These are phyloP conservation scores for Suhomyces anneliseae DNA, from an alignment of 1,139 yeast genomes.

Conservation along the genomic window DNA sequence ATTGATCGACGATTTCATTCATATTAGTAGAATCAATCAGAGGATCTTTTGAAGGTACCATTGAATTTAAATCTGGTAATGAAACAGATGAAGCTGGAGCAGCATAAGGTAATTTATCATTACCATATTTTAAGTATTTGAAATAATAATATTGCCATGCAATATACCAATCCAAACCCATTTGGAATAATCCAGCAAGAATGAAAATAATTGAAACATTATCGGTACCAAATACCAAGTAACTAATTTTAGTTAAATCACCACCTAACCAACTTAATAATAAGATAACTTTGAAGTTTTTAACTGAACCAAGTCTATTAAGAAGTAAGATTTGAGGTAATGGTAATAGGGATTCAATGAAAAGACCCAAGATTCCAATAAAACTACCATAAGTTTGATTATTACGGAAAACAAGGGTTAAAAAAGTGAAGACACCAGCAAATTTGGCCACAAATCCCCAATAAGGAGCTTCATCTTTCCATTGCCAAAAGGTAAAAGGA, in stretches of 20 bases:
- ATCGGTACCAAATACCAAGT: slow-evolving; percentile 69
- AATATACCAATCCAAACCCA: slow-evolving; percentile 70
- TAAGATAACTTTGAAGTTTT: slow-evolving; percentile 75
- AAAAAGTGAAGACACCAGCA: slow-evolving; percentile 33
- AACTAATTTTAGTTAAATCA: slow-evolving; percentile 74
- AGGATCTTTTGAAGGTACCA: neutral
- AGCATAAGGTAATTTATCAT: neutral
- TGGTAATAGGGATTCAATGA: slow-evolving; percentile 81
- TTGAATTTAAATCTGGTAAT: slow-evolving; percentile 1
- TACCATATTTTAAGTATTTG: slow-evolving; percentile 19
- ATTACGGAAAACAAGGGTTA: slow-evolving; percentile 47
- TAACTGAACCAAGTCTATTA: slow-evolving; percentile 65
- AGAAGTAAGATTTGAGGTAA: slow-evolving; percentile 81
- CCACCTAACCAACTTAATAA: slow-evolving; percentile 88
- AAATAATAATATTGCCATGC: slow-evolving; percentile 73
- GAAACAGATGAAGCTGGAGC: neutral
- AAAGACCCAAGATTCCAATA: slow-evolving; percentile 70
- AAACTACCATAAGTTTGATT: slow-evolving; percentile 49
- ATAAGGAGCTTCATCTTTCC: slow-evolving; percentile 61
- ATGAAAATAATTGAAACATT: slow-evolving; percentile 69
- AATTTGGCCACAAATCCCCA: slow-evolving; percentile 68
- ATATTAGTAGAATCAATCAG: slow-evolving; percentile 2
- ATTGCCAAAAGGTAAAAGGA: slow-evolving; percentile 80
- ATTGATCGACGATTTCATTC: slow-evolving; percentile 9
- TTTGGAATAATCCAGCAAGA: slow-evolving; percentile 79